Evolutionary conservation across 176 grass and related monocot species (phyloP).

Genomic region (Avena insularis): DNA sequence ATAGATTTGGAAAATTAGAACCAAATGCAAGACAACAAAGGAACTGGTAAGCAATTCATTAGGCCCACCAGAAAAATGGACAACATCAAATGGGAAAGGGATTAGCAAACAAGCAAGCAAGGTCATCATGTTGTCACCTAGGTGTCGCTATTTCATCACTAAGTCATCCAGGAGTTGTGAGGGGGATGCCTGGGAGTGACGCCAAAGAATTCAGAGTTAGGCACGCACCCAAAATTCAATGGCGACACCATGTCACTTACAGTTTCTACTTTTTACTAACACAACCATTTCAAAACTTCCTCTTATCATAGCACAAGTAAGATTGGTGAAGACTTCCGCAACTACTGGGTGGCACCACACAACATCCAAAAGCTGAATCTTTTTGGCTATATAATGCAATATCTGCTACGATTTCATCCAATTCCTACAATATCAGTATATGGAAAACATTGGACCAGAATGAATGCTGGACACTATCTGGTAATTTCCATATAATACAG

Average conservation of each 20-base stretch:
- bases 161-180: neutral
- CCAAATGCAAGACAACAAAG: slow-evolving; percentile 18
- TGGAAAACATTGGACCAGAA: neutral
- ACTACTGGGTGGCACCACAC: no score
- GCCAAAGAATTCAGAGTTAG: neutral
- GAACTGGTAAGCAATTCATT: slow-evolving; percentile 14
- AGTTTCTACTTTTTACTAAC: no score
- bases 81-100: neutral
- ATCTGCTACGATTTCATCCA: neutral
- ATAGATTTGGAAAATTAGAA: slow-evolving; percentile 15
- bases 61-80: slow-evolving; percentile 3
- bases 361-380: no score
- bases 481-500: neutral
- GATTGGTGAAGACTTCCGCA: no score
- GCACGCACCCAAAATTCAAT: neutral
- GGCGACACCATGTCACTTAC: neutral
- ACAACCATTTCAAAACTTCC: no score
- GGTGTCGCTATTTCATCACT: neutral
- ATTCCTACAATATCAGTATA: neutral
- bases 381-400: no score
- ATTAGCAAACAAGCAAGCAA: slow-evolving; percentile 11
- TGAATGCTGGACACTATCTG: neutral
- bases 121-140: neutral
- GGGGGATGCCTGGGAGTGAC: neutral
- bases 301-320: no score